Percentiles rank a stretch among this genome's conserved stretches.
phyloP scores from a whole-genome alignment of 805 yeast genomes.

The Lipomyces starkeyi region DNA sequence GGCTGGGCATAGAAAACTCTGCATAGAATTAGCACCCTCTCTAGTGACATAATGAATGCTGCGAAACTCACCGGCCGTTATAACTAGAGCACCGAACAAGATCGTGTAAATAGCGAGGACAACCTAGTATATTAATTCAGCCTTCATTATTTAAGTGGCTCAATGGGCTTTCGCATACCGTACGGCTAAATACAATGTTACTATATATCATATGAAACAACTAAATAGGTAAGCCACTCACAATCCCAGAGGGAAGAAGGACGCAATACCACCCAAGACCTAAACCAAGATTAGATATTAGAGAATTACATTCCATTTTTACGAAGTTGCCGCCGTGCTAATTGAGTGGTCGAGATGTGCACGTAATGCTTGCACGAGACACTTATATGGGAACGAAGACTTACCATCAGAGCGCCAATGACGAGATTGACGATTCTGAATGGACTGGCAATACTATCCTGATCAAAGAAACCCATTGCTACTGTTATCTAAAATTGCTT shows the following conservation, averaged over 20 bases:
- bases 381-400: slow-evolving; percentile 4
- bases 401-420: slow-evolving; percentile 43
- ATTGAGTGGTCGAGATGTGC: not conserved
- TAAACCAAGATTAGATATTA: slow-evolving; percentile 4
- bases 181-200: not conserved
- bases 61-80: slow-evolving; percentile 27
- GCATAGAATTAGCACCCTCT: slow-evolving; percentile 12
- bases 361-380: not conserved
- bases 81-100: slow-evolving; percentile 43
- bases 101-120: slow-evolving; percentile 45
- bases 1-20: slow-evolving; percentile 60
- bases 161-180: slow-evolving; percentile 7
- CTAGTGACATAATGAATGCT: not conserved
- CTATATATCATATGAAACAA: not conserved
- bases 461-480: slow-evolving; percentile 24
- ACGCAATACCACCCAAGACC: slow-evolving; percentile 36
- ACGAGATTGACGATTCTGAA: slow-evolving; percentile 46
- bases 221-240: slow-evolving; percentile 15
- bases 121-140: slow-evolving; percentile 30
- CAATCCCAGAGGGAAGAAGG: slow-evolving; percentile 36
- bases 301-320: not conserved
- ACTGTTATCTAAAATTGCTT: not conserved
- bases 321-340: not conserved
- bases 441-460: slow-evolving; percentile 42
- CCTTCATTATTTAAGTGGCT: not conserved